phyloP scores from a whole-genome alignment of 1,139 yeast genomes.

The Pichiaceae sp. region DNA sequence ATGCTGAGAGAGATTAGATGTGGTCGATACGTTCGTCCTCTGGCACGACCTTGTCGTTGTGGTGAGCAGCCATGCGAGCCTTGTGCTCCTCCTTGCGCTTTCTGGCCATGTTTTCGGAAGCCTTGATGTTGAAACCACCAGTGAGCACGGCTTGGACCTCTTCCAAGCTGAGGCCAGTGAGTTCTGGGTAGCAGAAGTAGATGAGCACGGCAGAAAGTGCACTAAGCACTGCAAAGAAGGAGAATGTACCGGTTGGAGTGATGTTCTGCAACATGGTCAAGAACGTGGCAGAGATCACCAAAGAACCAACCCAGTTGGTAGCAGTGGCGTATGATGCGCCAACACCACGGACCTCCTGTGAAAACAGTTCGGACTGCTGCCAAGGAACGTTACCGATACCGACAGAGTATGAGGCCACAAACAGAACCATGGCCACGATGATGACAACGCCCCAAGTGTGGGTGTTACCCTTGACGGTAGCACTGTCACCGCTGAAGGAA shows the following conservation, averaged over 20 bases:
- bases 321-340: conserved; percentile 93
- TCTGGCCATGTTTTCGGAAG: conserved; percentile 56
- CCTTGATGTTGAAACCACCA: conserved; percentile 78
- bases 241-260: conserved; percentile 92
- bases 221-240: conserved; percentile 80
- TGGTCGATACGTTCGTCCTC: conserved; percentile 7
- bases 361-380: conserved; percentile 94
- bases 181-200: conserved; percentile 83
- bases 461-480: conserved; percentile 36
- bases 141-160: conserved; percentile 76
- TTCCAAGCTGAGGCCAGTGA: conserved; percentile 82
- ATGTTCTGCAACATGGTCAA: conserved; percentile 88
- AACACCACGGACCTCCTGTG: conserved; percentile 85
- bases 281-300: conserved; percentile 84
- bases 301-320: conserved; percentile 92
- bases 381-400: conserved; percentile 98
- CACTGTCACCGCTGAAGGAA: conserved; percentile 39
- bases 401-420: conserved; percentile 82
- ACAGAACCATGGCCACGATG: conserved; percentile 75
- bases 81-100: conserved; percentile 14
- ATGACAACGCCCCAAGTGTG: conserved; percentile 83
- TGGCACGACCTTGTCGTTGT: conserved; percentile 2
- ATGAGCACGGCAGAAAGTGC: conserved; percentile 62
- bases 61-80: neutral
- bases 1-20: neutral